Percentiles rank a stretch among this genome's conserved stretches.
Conservation (phyloP, 108 stramenopile species). For the Pseudonitzschia delicatissima region DNA sequence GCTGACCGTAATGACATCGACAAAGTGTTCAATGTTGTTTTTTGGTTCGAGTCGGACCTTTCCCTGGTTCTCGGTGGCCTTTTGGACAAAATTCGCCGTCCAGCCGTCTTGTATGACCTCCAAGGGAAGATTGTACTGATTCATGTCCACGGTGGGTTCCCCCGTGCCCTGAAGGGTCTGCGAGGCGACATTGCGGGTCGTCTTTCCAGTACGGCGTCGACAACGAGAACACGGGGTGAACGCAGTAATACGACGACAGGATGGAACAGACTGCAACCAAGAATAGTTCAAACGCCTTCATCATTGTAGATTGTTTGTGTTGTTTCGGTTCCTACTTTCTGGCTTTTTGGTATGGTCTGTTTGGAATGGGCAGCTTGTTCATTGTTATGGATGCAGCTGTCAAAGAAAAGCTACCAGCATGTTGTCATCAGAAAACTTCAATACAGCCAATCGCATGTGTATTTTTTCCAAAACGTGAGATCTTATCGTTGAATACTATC, state of each 20-base stretch:
- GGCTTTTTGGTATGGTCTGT: no score
- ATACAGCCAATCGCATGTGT: no score
- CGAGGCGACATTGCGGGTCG: conserved; percentile 36
- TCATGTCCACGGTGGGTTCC: conserved; percentile 48
- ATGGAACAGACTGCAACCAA: not conserved
- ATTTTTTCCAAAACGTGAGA: no score
- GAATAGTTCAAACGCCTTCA: not conserved
- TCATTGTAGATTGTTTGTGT: no score
- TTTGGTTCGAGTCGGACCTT: conserved; percentile 50
- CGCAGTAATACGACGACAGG: not conserved
- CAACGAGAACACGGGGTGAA: not conserved
- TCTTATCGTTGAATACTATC: no score
- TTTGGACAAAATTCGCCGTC: conserved; percentile 51
- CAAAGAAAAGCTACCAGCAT: no score
- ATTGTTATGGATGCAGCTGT: no score
- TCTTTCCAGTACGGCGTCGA: conserved; percentile 19
- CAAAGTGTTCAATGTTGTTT: conserved; percentile 35
- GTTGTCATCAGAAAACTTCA: no score
- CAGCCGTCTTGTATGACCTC: conserved; percentile 40
- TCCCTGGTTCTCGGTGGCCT: conserved; percentile 25
- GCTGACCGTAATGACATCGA: conserved; percentile 40
- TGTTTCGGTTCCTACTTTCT: no score
- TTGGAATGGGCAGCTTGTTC: no score
- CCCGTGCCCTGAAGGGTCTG: conserved; percentile 37
- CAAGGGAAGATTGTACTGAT: conserved; percentile 63